Evolutionary conservation across 2,329 filamentous ascomycete species (phyloP), one percentile per base, ranked within the genome.

Genomic region (Gaeumannomyces tritici): DNA sequence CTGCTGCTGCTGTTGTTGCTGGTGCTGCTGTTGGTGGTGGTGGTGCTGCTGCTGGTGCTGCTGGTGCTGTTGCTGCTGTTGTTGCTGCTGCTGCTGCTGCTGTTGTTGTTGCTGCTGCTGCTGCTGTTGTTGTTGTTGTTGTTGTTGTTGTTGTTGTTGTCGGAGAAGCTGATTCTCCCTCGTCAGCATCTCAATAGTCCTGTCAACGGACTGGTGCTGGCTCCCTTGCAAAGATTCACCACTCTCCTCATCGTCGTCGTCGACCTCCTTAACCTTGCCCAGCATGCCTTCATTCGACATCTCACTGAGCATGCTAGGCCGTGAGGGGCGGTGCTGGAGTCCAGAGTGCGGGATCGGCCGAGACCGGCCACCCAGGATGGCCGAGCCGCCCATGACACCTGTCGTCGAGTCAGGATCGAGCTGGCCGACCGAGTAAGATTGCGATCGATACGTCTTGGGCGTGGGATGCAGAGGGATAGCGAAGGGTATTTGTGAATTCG

Each of bases 361-460:
- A 59, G 80, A 75, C 59, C 84, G 79, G n/a, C 80, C 77, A 15
- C 78, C 73, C 55, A 84, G 72, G 27, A 81, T 75, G 4, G 82
- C 74, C 4, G 82, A 76, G 3, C 80, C 73, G 62, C 74, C 76
- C 72, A 81, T 75, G 29, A 77, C 67, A 4, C 76, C 69, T 3
- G 69, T 70, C 18, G 75, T 69, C 1, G 75, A 75, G 63, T 93
- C 90, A 1, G 87, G 83, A 61, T 96, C 92, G 64, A 92, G 80
- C 72, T 97, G 93, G 5, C 93, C 93, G 59, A 96, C 93, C 0
- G 93, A 98, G 74, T 98, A 98, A 5, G 95, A 98, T 74, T 97
- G 91, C 7, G 95, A 99, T 56, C 95, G 88, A 69, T 96, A 95
- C 1, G 91, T 92, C 74, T 98, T 98, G 1, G 90, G 90, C 0